These are phyloP conservation scores for Solanum neorickii DNA, from an alignment of 257 asterid genomes.

Conservation along the genomic window DNA sequence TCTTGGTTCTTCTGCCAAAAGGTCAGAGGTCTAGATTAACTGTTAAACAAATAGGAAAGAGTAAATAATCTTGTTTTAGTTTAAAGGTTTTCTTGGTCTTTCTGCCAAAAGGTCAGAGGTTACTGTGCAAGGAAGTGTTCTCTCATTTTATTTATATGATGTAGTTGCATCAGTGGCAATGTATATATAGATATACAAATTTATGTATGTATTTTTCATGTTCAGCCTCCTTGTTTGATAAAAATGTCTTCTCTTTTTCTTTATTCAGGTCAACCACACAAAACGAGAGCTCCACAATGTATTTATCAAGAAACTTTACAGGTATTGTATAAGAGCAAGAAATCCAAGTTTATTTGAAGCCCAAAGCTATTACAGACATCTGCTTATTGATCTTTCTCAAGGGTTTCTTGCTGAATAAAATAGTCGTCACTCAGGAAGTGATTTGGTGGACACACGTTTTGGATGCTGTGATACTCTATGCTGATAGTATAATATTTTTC, in stretches of 20 bases:
- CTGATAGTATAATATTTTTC: not conserved
- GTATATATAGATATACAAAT: not conserved
- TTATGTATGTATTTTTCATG: not conserved
- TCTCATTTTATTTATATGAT: not conserved
- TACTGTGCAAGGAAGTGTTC: not conserved
- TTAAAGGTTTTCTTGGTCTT: not conserved
- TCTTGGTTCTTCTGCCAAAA: not conserved
- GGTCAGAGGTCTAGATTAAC: not conserved
- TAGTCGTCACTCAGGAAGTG: not conserved
- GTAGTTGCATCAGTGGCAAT: not conserved
- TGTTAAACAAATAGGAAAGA: not conserved
- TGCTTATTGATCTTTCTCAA: not conserved
- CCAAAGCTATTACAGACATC: not conserved
- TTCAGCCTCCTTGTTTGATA: not conserved
- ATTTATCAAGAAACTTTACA: constrained; percentile 63
- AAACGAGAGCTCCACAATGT: constrained; percentile 86
- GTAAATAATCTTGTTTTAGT: not conserved
- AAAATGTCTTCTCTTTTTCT: not conserved
- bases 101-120: not conserved
- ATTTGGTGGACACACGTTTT: not conserved
- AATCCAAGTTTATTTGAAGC: not conserved
- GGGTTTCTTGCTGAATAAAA: not conserved
- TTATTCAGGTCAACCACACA: constrained; percentile 74
- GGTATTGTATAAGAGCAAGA: constrained; percentile 24
- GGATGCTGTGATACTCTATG: not conserved